Percentiles rank a stretch among this genome's conserved stretches.
Evolutionary conservation across 257 asterid species (phyloP).

Genomic region (Solanum ahanhuiri): DNA sequence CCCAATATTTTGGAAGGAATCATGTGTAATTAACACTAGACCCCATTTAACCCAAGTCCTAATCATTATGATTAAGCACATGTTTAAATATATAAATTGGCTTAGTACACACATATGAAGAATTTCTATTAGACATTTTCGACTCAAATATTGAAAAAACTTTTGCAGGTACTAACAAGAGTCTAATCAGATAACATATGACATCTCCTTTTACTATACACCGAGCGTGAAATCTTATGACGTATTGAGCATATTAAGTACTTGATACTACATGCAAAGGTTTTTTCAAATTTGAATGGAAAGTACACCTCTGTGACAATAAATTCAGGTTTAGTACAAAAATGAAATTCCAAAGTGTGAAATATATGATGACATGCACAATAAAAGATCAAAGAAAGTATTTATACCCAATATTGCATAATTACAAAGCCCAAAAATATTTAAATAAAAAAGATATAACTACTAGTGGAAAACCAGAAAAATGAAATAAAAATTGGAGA

Average conservation of each 20-base stretch:
- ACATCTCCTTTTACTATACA: not conserved
- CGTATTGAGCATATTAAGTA: not conserved
- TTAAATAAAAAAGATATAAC: slow-evolving; percentile 3
- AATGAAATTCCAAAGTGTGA: not conserved
- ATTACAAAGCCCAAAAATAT: slow-evolving; percentile 25
- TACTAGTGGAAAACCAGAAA: not conserved
- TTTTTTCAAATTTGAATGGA: not conserved
- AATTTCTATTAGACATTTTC: not conserved
- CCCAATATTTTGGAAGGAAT: not conserved
- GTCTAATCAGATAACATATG: not conserved
- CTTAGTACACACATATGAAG: not conserved
- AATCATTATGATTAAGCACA: not conserved
- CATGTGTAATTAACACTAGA: not conserved
- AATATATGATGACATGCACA: not conserved
- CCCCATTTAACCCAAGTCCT: not conserved
- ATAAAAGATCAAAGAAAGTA: not conserved
- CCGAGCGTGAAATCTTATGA: not conserved
- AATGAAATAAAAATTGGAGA: not conserved
- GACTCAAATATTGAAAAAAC: not conserved
- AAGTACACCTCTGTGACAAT: not conserved
- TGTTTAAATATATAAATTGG: not conserved
- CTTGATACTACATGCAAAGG: not conserved
- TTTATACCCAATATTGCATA: slow-evolving; percentile 1
- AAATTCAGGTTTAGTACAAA: not conserved
- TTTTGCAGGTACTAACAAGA: not conserved